These are phyloP conservation scores for Camillea tinctor DNA, from an alignment of 2,329 filamentous ascomycete genomes.

Conservation along the genomic window DNA sequence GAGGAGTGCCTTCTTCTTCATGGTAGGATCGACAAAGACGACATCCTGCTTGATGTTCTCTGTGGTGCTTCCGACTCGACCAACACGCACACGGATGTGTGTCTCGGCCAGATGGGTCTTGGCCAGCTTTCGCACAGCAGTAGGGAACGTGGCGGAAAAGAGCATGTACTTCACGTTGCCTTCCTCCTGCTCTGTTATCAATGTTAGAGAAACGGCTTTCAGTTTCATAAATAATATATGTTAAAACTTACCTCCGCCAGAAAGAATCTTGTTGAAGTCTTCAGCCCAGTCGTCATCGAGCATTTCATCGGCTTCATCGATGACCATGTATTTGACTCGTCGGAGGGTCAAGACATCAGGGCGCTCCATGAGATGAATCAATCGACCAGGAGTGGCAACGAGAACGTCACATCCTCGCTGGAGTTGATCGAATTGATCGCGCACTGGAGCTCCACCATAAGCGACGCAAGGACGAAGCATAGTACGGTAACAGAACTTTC, in stretches of 20 bases:
- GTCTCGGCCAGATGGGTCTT: constrained; percentile 71
- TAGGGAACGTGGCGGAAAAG: constrained; percentile 94
- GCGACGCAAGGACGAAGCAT: constrained; percentile 90
- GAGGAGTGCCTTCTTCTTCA: constrained; percentile 70
- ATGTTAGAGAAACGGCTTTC: constrained; percentile 22
- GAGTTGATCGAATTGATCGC: constrained; percentile 70
- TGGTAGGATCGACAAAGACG: constrained; percentile 60
- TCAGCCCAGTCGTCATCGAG: constrained; percentile 75
- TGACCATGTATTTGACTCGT: constrained; percentile 76
- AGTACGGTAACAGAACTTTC: constrained; percentile 88
- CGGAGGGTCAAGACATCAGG: constrained; percentile 67
- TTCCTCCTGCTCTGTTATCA: constrained; percentile 66
- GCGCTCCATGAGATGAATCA: constrained; percentile 79
- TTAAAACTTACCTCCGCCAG: constrained; percentile 68
- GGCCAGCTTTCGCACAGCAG: constrained; percentile 72
- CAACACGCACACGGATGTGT: constrained; percentile 79
- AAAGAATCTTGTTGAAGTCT: constrained; percentile 73
- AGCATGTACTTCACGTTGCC: constrained; percentile 71
- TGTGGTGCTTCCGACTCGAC: constrained; percentile 81
- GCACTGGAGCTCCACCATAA: constrained; percentile 79
- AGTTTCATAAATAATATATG: not conserved
- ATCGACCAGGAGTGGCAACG: constrained; percentile 82
- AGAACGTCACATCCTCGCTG: constrained; percentile 85
- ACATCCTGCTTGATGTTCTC: constrained; percentile 79
- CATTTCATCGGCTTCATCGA: constrained; percentile 96